Base-by-base conservation (phyloP, 176 grass and related monocot species). In the Eleusine indica region DNA sequence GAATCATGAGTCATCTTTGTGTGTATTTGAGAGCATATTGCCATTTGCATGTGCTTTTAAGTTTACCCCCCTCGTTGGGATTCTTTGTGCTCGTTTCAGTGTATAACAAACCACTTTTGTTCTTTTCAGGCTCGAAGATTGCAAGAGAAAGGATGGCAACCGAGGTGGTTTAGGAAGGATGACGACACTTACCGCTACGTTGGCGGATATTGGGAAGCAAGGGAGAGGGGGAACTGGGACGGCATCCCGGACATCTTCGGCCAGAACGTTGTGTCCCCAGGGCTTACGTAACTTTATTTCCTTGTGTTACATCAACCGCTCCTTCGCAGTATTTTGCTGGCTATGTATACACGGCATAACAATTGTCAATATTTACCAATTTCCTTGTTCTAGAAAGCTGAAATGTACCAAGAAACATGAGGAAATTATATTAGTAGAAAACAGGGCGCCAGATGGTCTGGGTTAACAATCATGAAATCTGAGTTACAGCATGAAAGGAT, bases 171-270 rank as follows among this genome's bases (percentile, higher is more conserved):
- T 71, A 93, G 78, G 62, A 95, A 91, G 82, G 91, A 98, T 18
- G 91, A 91, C 13, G 93, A 93, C 40, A 90, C 89, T 73, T 95
- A 98, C 78, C 75, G 84, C 28, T 98, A 98, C 11, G 7, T 80
- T 5, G 92, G 96, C n/a, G 91, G 96, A 88, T 98, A 98, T 70
- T 98, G 96, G 96, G 96, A 98, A 93, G 86, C 85, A n/a, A 94
- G 89, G 47, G 87, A 95, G 78, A 89, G 78, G 64, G 68, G 91
- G 12, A 88, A 83, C 75, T 98, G 96, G 96, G 75, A 90, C 13
- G 91, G 79, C 35, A 91, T 98, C 77, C 85, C 85, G 7, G 74
- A 91, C 78, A 93, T 98, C 85, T 98, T 98, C 66, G 87, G 91
- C 30, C 87, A 93, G 38, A 89, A 74, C 77, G 82, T 83, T 74